Percentiles rank a stretch among this genome's conserved stretches.
phyloP scores from a whole-genome alignment of 306 rosid genomes.

The Glycyrrhiza uralensis region DNA sequence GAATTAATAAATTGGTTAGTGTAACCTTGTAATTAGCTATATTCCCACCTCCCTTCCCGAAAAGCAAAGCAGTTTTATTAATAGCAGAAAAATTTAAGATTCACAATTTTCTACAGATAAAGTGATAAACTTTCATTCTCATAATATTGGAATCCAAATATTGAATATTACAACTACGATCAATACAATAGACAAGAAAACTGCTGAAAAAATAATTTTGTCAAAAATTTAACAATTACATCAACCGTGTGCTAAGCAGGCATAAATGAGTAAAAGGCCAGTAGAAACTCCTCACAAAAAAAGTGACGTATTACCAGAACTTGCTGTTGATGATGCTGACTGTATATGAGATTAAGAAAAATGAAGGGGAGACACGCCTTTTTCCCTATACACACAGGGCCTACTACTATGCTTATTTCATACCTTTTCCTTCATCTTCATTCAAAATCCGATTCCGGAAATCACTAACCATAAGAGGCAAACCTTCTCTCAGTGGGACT shows the following conservation, averaged over 20 bases:
- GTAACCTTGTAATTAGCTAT: background rate
- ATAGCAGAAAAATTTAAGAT: background rate
- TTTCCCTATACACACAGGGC: constrained; percentile 44
- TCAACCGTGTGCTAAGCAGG: constrained; percentile 25
- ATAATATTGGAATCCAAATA: constrained; percentile 24
- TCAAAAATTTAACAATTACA: constrained; percentile 39
- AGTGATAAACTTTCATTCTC: background rate
- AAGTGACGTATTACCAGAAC: constrained; percentile 29
- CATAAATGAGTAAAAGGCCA: constrained; percentile 19
- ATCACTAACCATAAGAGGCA: constrained; percentile 94
- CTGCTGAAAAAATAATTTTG: constrained; percentile 21
- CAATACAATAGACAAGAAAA: constrained; percentile 24
- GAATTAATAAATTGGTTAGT: background rate
- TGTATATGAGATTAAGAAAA: constrained; percentile 14
- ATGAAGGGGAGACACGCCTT: constrained; percentile 21
- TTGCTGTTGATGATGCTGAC: constrained; percentile 27
- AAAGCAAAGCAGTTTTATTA: background rate
- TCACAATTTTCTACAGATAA: background rate
- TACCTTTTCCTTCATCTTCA: constrained; percentile 86
- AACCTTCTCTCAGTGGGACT: constrained; percentile 77
- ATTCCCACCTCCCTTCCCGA: background rate
- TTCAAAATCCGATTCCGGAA: constrained; percentile 93
- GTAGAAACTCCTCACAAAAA: constrained; percentile 31
- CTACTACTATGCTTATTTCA: constrained; percentile 37
- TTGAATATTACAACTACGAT: constrained; percentile 22